A percentile compares a stretch with the other conserved stretches of the same genome.
Evolutionary conservation across 768 basidiomycete species (phyloP).

Genomic region (Boletus vermiculosoides): DNA sequence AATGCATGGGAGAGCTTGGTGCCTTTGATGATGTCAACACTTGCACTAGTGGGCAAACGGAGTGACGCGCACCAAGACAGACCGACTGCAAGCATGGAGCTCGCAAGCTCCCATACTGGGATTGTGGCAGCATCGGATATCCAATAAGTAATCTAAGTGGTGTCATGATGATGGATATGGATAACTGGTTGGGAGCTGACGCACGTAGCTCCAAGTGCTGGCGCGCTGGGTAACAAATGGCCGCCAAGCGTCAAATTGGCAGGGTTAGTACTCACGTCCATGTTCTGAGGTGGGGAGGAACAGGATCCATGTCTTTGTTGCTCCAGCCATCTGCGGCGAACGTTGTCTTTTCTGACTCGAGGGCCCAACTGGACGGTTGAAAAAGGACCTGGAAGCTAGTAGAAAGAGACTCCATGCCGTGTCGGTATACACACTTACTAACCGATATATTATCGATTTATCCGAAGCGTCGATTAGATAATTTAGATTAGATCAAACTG

Average conservation of each 20-base stretch:
- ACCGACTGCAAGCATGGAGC: background rate
- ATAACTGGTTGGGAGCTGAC: conserved; percentile 47
- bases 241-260: background rate
- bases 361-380: conserved; percentile 41
- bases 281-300: conserved; percentile 57
- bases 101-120: background rate
- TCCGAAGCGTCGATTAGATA: conserved; percentile 1
- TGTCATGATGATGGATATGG: background rate
- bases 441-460: background rate
- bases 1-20: background rate
- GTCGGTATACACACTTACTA: conserved; percentile 5
- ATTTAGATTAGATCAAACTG: conserved; percentile 16
- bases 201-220: conserved; percentile 61
- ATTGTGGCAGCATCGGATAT: background rate
- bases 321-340: conserved; percentile 58
- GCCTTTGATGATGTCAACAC: background rate
- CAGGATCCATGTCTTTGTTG: conserved; percentile 79
- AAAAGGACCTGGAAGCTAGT: conserved; percentile 24
- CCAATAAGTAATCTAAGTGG: background rate
- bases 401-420: conserved; percentile 9
- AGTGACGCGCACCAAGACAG: background rate
- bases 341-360: conserved; percentile 50
- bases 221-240: background rate
- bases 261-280: conserved; percentile 46
- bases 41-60: background rate